Percentiles rank a stretch among this genome's conserved stretches.
These are phyloP conservation scores for Castanea crenata DNA, from an alignment of 306 rosid species.

Conservation along the genomic window DNA sequence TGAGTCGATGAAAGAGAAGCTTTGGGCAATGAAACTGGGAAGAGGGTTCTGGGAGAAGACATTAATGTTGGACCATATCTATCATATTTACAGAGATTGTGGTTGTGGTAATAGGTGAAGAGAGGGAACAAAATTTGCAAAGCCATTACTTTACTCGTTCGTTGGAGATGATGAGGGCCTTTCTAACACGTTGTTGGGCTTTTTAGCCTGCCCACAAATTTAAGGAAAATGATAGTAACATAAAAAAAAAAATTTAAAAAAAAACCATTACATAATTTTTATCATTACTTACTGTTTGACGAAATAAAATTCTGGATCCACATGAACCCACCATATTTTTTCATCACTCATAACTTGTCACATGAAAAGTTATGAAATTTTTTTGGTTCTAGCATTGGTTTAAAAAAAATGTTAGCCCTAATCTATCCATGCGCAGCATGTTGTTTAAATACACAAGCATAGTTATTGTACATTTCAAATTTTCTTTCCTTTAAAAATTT, in stretches of 20 bases:
- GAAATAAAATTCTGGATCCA: too few relatives aligned
- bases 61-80: not conserved
- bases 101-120: constrained; percentile 13
- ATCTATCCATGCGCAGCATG: fast-evolving
- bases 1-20: constrained; percentile 4
- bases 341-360: fast-evolving
- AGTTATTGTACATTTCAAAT: too few relatives aligned
- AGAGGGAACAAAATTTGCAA: constrained; percentile 18
- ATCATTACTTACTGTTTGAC: too few relatives aligned
- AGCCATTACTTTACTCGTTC: constrained; percentile 20
- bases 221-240: too few relatives aligned
- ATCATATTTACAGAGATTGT: constrained; percentile 15
- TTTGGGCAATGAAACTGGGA: constrained; percentile 28
- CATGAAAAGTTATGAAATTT: fast-evolving
- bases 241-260: too few relatives aligned
- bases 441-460: too few relatives aligned
- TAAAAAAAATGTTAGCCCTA: too few relatives aligned
- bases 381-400: too few relatives aligned
- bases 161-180: not conserved
- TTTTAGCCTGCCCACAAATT: too few relatives aligned
- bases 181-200: too few relatives aligned
- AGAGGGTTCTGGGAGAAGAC: constrained; percentile 22
- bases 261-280: too few relatives aligned
- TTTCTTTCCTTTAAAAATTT: too few relatives aligned
- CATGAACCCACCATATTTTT: fast-evolving